Evolutionary conservation across 1,284 basidiomycete genomes (phyloP).

Genomic region (Anthracocystis setariae): DNA sequence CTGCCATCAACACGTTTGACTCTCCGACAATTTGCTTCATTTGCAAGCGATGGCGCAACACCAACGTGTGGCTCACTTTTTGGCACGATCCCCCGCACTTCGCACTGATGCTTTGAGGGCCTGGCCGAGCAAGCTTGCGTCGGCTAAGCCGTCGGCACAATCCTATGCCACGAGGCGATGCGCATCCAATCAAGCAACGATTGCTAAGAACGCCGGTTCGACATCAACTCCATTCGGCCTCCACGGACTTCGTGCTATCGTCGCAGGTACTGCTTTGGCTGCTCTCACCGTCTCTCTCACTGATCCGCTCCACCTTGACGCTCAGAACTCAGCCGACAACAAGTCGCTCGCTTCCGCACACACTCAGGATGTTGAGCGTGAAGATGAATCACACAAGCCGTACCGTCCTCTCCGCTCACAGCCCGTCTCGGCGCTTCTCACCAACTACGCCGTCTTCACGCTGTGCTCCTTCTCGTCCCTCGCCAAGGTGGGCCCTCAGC

Average conservation of each 20-base stretch:
- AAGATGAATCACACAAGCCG: slow-evolving; percentile 36
- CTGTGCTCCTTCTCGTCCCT: slow-evolving; percentile 80
- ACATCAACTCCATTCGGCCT: slow-evolving; percentile 7
- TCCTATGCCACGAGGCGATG: slow-evolving; percentile 10
- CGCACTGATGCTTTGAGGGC: slow-evolving; percentile 6
- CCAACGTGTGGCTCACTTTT: slow-evolving; percentile 14
- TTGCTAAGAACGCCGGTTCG: background rate
- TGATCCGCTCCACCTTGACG: slow-evolving; percentile 40
- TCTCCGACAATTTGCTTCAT: background rate
- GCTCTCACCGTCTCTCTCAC: slow-evolving; percentile 14
- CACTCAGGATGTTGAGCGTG: slow-evolving; percentile 26
- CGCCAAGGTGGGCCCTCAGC: slow-evolving; percentile 79
- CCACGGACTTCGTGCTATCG: slow-evolving; percentile 14
- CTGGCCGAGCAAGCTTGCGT: slow-evolving; percentile 18
- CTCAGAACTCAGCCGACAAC: slow-evolving; percentile 6
- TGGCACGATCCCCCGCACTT: slow-evolving; percentile 21
- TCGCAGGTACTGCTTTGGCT: slow-evolving; percentile 32
- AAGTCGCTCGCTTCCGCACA: slow-evolving; percentile 33
- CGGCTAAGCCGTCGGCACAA: slow-evolving; percentile 1
- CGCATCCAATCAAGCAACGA: slow-evolving; percentile 11
- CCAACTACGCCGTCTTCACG: slow-evolving; percentile 83
- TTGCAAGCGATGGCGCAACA: slow-evolving; percentile 23
- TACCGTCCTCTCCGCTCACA: slow-evolving; percentile 38
- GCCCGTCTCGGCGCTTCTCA: slow-evolving; percentile 70
- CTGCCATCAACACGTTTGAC: background rate